These are phyloP conservation scores for Fallopia convolvulus DNA, from an alignment of 148 eudicot genomes.

Conservation along the genomic window DNA sequence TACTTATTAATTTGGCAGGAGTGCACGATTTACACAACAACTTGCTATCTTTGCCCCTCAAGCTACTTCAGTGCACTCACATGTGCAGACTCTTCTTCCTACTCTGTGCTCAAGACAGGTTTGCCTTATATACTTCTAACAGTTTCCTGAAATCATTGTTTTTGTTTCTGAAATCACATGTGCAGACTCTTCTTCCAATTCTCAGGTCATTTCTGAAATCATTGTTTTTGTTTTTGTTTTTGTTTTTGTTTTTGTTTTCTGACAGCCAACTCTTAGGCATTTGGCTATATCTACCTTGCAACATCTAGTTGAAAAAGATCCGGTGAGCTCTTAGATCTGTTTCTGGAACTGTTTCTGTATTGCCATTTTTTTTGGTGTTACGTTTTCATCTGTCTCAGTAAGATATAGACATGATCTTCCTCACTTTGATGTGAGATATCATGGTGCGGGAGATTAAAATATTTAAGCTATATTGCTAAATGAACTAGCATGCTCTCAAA, in stretches of 20 bases:
- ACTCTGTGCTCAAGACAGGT: constrained; percentile 98
- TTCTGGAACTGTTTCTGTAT: background rate
- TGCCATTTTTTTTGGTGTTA: background rate
- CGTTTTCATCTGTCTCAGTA: background rate
- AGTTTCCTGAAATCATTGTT: background rate
- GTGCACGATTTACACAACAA: constrained; percentile 90
- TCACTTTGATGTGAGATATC: background rate
- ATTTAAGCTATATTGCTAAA: background rate
- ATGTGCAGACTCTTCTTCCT: constrained; percentile 85
- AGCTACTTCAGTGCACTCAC: constrained; percentile 88
- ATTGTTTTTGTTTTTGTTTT: constrained; percentile 16
- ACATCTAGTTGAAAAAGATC: constrained; percentile 95
- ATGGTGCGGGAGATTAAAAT: background rate
- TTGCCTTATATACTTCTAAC: constrained; percentile 4
- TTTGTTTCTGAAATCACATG: too few species aligned
- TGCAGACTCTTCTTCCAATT: too few species aligned
- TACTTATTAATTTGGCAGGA: constrained; percentile 40
- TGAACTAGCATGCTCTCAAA: background rate
- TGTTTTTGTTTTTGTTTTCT: constrained; percentile 16
- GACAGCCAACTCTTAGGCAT: constrained; percentile 89
- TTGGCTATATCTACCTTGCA: constrained; percentile 87
- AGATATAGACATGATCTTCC: background rate
- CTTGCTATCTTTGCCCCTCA: constrained; percentile 97
- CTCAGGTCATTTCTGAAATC: background rate
- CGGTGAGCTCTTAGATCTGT: constrained; percentile 44